Evolutionary conservation across 768 basidiomycete genomes (phyloP).

Genomic region (Calocybe cyanea): DNA sequence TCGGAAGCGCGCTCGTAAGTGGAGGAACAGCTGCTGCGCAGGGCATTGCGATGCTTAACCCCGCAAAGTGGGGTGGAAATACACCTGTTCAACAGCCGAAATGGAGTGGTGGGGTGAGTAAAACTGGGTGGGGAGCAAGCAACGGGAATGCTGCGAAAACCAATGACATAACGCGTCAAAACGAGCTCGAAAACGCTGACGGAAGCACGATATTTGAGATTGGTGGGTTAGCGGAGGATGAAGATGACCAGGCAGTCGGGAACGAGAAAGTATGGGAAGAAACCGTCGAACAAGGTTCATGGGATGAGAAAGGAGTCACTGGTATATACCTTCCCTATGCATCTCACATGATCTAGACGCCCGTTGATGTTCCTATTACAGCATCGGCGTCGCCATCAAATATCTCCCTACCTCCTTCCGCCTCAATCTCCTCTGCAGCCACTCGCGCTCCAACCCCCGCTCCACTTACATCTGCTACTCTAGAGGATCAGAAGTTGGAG

Average conservation of each 20-base stretch:
- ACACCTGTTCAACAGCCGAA: neutral
- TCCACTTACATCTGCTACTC: neutral
- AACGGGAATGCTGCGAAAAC: constrained; percentile 12
- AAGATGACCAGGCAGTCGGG: constrained; percentile 25
- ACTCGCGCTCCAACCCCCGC: constrained; percentile 6
- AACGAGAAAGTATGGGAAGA: constrained; percentile 19
- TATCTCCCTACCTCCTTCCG: constrained; percentile 3
- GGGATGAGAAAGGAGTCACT: constrained; percentile 6
- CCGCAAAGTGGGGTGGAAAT: constrained; percentile 74
- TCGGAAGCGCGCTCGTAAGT: constrained; percentile 62
- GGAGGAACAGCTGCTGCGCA: constrained; percentile 76
- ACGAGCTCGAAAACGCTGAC: constrained; percentile 33
- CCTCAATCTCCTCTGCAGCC: neutral
- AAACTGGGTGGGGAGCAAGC: constrained; percentile 20
- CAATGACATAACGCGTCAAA: constrained; percentile 2
- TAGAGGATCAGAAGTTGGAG: constrained; percentile 52
- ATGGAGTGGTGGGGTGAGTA: constrained; percentile 15
- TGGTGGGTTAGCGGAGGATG: constrained; percentile 35
- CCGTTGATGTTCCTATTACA: too few relatives aligned
- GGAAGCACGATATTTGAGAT: constrained; percentile 47
- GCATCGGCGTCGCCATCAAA: neutral
- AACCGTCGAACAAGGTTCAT: constrained; percentile 16
- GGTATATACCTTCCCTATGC: neutral
- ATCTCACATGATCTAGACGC: too few relatives aligned
- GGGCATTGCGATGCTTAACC: constrained; percentile 87